These are phyloP conservation scores for Coemansia sp. DNA, from an alignment of 192 early-diverging fungal genomes.

Conservation along the genomic window DNA sequence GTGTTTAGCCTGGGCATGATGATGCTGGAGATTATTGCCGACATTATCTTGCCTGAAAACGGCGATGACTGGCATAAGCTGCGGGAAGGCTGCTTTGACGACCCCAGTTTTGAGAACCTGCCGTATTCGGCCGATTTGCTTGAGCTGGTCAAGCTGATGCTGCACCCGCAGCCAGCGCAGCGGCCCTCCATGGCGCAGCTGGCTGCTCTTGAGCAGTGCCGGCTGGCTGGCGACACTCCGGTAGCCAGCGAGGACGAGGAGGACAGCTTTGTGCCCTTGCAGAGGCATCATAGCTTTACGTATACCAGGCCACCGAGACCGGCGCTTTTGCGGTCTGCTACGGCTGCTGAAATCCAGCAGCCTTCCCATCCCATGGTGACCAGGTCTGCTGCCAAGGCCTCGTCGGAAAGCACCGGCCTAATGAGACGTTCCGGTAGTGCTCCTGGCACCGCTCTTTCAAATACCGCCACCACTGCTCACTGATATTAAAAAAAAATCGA, in stretches of 20 bases:
- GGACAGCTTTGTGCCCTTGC: slow-evolving; percentile 12
- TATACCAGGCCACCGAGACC: slow-evolving; percentile 10
- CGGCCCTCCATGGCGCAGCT: slow-evolving; percentile 60
- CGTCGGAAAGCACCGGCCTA: slow-evolving; percentile 11
- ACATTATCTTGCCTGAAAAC: slow-evolving; percentile 86
- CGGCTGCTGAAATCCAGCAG: slow-evolving; percentile 13
- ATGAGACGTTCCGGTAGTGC: slow-evolving; percentile 35
- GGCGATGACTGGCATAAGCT: slow-evolving; percentile 85
- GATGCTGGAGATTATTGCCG: slow-evolving; percentile 80
- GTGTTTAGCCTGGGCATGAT: slow-evolving; percentile 93
- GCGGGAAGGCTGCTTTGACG: slow-evolving; percentile 69
- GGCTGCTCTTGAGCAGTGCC: slow-evolving; percentile 39
- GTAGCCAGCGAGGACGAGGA: slow-evolving; percentile 16
- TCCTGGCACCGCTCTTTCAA: slow-evolving; percentile 18
- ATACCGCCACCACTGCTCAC: slow-evolving; percentile 19
- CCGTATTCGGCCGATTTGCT: slow-evolving; percentile 55
- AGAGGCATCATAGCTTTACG: slow-evolving; percentile 5
- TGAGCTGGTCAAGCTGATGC: slow-evolving; percentile 65
- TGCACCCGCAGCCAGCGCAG: slow-evolving; percentile 56
- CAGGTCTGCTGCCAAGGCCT: slow-evolving; percentile 9
- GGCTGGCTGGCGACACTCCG: slow-evolving; percentile 7
- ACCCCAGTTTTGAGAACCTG: slow-evolving; percentile 53
- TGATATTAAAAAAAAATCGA: slow-evolving; percentile 16
- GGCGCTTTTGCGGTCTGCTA: slow-evolving; percentile 26
- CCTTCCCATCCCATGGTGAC: slow-evolving; percentile 10